Evolutionary conservation across 2,329 filamentous ascomycete genomes (phyloP).

Genomic region (Pezicula radicicola): DNA sequence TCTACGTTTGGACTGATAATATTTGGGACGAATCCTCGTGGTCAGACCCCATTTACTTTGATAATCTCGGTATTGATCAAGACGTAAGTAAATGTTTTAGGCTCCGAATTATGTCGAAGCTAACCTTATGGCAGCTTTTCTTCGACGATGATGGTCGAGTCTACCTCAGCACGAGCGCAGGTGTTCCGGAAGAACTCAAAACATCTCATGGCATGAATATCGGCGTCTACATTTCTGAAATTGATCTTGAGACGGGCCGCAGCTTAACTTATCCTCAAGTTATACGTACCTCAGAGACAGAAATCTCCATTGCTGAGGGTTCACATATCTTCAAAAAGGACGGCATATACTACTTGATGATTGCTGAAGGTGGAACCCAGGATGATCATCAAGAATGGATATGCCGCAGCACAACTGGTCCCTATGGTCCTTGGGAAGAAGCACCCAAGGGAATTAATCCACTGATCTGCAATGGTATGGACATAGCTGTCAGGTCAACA

Average conservation of each 20-base stretch:
- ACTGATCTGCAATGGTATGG: slow-evolving; percentile 49
- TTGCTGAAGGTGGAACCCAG: slow-evolving; percentile 58
- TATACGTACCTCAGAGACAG: slow-evolving; percentile 56
- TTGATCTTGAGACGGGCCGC: slow-evolving; percentile 50
- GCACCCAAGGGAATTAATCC: slow-evolving; percentile 56
- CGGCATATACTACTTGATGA: slow-evolving; percentile 57
- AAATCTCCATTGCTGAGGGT: slow-evolving; percentile 60
- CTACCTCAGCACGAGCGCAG: slow-evolving; percentile 40
- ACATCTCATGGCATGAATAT: no score
- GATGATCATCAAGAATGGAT: slow-evolving; percentile 61
- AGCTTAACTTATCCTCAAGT: slow-evolving; percentile 43
- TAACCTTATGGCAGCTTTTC: slow-evolving; percentile 38
- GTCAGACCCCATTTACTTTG: slow-evolving; percentile 58
- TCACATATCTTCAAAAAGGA: slow-evolving; percentile 56
- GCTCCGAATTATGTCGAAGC: background rate
- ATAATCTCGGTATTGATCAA: slow-evolving; percentile 59
- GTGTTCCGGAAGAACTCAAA: slow-evolving; percentile 37
- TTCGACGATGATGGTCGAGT: slow-evolving; percentile 54
- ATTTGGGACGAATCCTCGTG: slow-evolving; percentile 52
- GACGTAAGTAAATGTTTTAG: slow-evolving; percentile 42
- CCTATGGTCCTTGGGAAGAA: slow-evolving; percentile 56
- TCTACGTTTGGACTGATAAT: slow-evolving; percentile 51
- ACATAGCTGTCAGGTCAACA: slow-evolving; percentile 42
- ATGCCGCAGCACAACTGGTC: slow-evolving; percentile 45
- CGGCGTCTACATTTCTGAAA: slow-evolving; percentile 42